phyloP scores from a whole-genome alignment of 2,329 filamentous ascomycete genomes.

The Periconia macrospinosa region DNA sequence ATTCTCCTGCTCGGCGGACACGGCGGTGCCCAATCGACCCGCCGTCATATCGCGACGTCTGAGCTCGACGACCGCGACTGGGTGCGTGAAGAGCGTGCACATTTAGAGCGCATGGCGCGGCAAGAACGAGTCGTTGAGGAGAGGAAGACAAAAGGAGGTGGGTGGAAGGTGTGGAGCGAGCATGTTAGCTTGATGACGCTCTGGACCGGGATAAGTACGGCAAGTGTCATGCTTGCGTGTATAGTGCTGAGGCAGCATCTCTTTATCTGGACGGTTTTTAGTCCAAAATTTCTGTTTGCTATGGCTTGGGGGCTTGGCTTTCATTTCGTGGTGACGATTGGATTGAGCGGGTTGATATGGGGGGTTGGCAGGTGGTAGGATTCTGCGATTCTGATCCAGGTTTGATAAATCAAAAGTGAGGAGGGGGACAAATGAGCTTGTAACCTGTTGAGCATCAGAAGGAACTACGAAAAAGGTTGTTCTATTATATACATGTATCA shows the following conservation, averaged over 20 bases:
- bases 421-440: no score
- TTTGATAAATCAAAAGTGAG: no score
- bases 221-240: slow-evolving; percentile 86
- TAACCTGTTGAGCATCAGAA: no score
- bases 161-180: slow-evolving; percentile 12
- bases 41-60: slow-evolving; percentile 17
- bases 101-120: slow-evolving; percentile 22
- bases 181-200: slow-evolving; percentile 70
- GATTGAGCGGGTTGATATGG: slow-evolving; percentile 39
- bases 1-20: slow-evolving; percentile 54
- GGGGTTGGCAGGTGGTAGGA: slow-evolving; percentile 32
- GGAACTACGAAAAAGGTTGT: no score
- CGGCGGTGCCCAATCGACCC: slow-evolving; percentile 6
- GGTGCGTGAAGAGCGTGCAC: slow-evolving; percentile 32
- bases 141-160: slow-evolving; percentile 5
- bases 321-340: slow-evolving; percentile 62
- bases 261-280: slow-evolving; percentile 99
- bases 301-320: slow-evolving; percentile 85
- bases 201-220: slow-evolving; percentile 66
- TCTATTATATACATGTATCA: no score
- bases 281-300: slow-evolving; percentile 91
- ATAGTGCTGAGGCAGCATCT: slow-evolving; percentile 81
- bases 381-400: no score
- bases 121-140: slow-evolving; percentile 15
- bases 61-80: slow-evolving; percentile 30